These are phyloP conservation scores for Pichia insulana DNA, from an alignment of 805 yeast genomes.

Conservation along the genomic window DNA sequence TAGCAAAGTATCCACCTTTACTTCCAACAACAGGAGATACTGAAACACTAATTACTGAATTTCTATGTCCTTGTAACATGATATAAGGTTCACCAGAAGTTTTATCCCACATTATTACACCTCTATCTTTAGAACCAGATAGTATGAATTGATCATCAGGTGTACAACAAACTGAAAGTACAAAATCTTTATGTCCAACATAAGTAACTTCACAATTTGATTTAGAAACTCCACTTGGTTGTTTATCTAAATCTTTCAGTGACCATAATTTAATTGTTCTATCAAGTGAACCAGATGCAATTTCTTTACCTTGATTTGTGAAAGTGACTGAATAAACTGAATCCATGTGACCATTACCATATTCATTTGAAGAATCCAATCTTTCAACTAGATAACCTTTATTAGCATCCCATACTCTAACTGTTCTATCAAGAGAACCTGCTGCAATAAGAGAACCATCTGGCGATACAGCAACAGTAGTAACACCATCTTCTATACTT, in stretches of 20 bases:
- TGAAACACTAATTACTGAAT: conserved; percentile 90
- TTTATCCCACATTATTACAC: conserved; percentile 96
- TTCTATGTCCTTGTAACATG: conserved; percentile 95
- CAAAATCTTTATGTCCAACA: conserved; percentile 94
- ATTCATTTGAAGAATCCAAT: conserved; percentile 79
- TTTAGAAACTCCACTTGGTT: conserved; percentile 34
- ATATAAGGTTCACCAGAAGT: conserved; percentile 82
- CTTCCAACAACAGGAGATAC: conserved; percentile 68
- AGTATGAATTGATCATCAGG: conserved; percentile 87
- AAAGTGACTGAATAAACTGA: conserved; percentile 93
- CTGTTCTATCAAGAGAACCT: conserved; percentile 91
- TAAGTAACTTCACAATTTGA: conserved; percentile 82
- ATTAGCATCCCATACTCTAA: conserved; percentile 92
- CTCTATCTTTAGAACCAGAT: conserved; percentile 94
- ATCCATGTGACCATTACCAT: conserved; percentile 91
- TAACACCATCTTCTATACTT: conserved; percentile 94
- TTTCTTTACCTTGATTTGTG: conserved; percentile 83
- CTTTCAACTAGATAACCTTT: conserved; percentile 89
- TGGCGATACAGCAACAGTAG: conserved; percentile 95
- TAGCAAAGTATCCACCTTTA: conserved; percentile 81
- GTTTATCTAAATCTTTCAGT: conserved; percentile 48
- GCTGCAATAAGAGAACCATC: conserved; percentile 93
- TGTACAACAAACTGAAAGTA: conserved; percentile 85
- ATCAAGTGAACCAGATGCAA: conserved; percentile 91
- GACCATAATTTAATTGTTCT: conserved; percentile 96